Conservation (phyloP, 2,329 filamentous ascomycete genomes). For the Arthrobotrys sphaeroides region DNA sequence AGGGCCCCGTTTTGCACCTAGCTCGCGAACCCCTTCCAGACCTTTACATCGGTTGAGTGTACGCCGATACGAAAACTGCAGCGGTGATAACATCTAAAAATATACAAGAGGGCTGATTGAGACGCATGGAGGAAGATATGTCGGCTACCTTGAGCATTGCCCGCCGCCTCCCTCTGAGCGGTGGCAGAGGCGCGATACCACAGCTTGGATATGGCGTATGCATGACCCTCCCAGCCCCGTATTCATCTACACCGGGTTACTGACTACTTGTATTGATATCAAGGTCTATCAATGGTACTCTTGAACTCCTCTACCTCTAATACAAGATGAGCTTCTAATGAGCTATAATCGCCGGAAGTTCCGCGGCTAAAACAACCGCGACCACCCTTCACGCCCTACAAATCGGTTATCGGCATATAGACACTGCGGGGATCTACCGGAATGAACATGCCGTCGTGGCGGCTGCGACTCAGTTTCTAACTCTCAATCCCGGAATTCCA, state of each 20-base stretch:
- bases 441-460: conserved; percentile 69
- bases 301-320: not conserved
- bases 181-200: conserved; percentile 42
- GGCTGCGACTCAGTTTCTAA: conserved; percentile 64
- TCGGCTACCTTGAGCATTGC: conserved; percentile 36
- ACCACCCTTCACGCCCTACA: conserved; percentile 63
- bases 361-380: conserved; percentile 61
- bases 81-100: not conserved
- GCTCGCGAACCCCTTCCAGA: not conserved
- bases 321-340: not conserved
- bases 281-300: conserved; percentile 51
- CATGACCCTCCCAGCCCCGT: not conserved
- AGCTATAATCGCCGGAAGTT: conserved; percentile 54
- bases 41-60: not conserved
- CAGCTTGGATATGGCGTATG: conserved; percentile 50
- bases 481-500: conserved; percentile 63
- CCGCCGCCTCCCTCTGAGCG: conserved; percentile 29
- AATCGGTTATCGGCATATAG: conserved; percentile 69
- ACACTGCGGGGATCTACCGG: conserved; percentile 68
- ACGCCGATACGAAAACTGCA: not conserved
- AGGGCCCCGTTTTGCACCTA: not conserved
- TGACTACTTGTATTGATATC: not conserved
- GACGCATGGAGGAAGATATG: conserved; percentile 31
- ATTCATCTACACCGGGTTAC: not conserved
- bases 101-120: not conserved